phyloP scores from a whole-genome alignment of 164 flowering plant genomes.

The Vitis labrusca region DNA sequence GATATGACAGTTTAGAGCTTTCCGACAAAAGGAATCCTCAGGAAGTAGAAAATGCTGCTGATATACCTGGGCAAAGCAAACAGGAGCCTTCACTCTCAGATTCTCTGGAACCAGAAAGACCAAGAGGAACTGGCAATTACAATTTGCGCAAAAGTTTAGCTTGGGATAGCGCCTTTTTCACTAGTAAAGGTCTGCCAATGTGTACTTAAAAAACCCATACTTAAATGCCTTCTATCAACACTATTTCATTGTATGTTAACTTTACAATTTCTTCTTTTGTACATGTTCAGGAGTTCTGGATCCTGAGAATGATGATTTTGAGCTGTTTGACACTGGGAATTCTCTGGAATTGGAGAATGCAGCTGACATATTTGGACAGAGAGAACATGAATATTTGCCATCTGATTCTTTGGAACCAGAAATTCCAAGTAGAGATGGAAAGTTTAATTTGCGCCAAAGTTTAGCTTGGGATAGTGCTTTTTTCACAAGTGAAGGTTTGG shows the following conservation, averaged over 20 bases:
- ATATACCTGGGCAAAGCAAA: constrained; percentile 8
- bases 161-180: constrained; percentile 93
- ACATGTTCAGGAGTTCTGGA: constrained; percentile 25
- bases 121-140: constrained; percentile 31
- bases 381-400: constrained; percentile 15
- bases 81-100: constrained; percentile 18
- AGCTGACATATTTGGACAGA: background rate
- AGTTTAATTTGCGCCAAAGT: constrained; percentile 64
- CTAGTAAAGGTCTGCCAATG: constrained; percentile 49
- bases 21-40: constrained; percentile 12
- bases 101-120: constrained; percentile 30
- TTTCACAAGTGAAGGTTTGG: constrained; percentile 66
- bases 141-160: constrained; percentile 86
- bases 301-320: constrained; percentile 12
- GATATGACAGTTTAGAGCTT: constrained; percentile 10
- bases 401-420: constrained; percentile 34
- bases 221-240: background rate
- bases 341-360: constrained; percentile 9
- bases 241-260: background rate
- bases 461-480: constrained; percentile 93
- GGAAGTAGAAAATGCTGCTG: constrained; percentile 6
- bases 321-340: constrained; percentile 22
- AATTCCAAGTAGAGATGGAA: constrained; percentile 27
- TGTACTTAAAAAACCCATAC: background rate
- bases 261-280: too few relatives aligned